These are phyloP conservation scores for Flagelloscypha sp. DNA, from an alignment of 768 basidiomycete species.

Conservation along the genomic window DNA sequence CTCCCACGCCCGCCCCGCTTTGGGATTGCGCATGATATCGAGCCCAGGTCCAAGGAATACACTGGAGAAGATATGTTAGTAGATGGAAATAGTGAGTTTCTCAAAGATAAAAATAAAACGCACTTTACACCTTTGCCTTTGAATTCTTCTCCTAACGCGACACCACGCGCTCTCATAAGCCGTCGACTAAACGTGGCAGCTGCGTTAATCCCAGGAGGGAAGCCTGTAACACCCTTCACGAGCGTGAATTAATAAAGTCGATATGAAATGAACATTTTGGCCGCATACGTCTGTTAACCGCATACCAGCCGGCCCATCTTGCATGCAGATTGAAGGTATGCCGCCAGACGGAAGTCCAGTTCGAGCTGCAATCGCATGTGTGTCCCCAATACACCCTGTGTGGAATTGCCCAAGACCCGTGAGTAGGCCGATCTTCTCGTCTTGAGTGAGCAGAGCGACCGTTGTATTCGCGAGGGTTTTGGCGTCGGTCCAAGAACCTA, in stretches of 20 bases:
- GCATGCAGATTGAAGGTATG: constrained; percentile 38
- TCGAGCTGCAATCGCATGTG: constrained; percentile 9
- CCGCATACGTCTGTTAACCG: neutral
- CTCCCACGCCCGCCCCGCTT: constrained; percentile 43
- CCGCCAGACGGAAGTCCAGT: constrained; percentile 19
- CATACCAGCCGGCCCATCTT: constrained; percentile 40
- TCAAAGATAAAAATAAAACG: constrained; percentile 10
- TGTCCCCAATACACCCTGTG: constrained; percentile 35
- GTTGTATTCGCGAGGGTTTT: constrained; percentile 28
- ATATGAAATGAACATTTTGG: no score
- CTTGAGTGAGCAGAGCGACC: constrained; percentile 31
- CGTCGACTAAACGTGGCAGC: constrained; percentile 49
- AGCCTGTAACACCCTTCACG: constrained; percentile 39
- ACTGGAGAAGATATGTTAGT: constrained; percentile 17
- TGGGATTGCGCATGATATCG: constrained; percentile 50
- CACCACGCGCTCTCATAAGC: constrained; percentile 54
- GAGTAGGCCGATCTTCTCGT: constrained; percentile 39
- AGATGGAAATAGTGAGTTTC: neutral
- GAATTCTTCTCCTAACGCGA: constrained; percentile 60
- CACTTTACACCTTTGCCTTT: constrained; percentile 54
- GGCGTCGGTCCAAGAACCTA: constrained; percentile 41
- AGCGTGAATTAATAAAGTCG: no score
- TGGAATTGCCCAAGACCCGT: constrained; percentile 38
- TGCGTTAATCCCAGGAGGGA: constrained; percentile 51
- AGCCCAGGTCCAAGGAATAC: constrained; percentile 45